Evolutionary conservation across 805 yeast species (phyloP).

Genomic region (Kodamaea sagamina): DNA sequence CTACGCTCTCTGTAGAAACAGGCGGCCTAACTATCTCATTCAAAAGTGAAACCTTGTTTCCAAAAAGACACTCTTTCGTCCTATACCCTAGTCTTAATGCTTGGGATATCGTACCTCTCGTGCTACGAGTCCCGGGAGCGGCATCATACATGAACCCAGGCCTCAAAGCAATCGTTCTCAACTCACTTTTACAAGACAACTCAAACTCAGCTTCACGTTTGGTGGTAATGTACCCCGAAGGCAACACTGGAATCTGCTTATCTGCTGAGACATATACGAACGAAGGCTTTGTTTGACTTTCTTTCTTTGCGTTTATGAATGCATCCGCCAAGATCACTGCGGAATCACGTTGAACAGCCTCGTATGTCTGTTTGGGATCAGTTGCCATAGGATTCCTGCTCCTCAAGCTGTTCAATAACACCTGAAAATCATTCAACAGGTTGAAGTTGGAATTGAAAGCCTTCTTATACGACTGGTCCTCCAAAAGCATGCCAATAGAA

Average conservation of each 20-base stretch:
- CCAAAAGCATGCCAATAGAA: conserved; percentile 75
- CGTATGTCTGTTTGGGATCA: conserved; percentile 50
- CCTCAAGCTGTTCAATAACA: conserved; percentile 34
- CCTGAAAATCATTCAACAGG: conserved; percentile 34
- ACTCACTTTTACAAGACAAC: conserved; percentile 42
- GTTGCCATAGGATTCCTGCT: conserved; percentile 67
- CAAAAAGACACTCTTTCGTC: conserved; percentile 45
- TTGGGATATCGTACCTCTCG: conserved; percentile 44
- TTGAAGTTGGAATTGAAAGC: conserved; percentile 44
- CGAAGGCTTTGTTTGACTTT: conserved; percentile 20
- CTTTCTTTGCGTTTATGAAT: conserved; percentile 38
- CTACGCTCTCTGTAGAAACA: conserved; percentile 68
- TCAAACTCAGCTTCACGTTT: conserved; percentile 77
- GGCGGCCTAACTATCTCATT: conserved; percentile 60
- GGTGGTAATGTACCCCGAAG: conserved; percentile 69
- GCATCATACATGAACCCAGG: conserved; percentile 86
- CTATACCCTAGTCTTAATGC: conserved; percentile 46
- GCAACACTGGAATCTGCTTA: conserved; percentile 63
- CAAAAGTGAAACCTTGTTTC: conserved; percentile 37
- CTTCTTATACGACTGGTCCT: conserved; percentile 67
- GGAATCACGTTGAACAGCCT: conserved; percentile 66
- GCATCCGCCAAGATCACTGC: conserved; percentile 66
- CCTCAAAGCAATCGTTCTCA: conserved; percentile 66
- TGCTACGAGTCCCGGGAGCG: conserved; percentile 17
- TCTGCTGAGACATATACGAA: conserved; percentile 86